These are phyloP conservation scores for Aspergillus viridinutans DNA, from an alignment of 2,329 filamentous ascomycete species.

Conservation along the genomic window DNA sequence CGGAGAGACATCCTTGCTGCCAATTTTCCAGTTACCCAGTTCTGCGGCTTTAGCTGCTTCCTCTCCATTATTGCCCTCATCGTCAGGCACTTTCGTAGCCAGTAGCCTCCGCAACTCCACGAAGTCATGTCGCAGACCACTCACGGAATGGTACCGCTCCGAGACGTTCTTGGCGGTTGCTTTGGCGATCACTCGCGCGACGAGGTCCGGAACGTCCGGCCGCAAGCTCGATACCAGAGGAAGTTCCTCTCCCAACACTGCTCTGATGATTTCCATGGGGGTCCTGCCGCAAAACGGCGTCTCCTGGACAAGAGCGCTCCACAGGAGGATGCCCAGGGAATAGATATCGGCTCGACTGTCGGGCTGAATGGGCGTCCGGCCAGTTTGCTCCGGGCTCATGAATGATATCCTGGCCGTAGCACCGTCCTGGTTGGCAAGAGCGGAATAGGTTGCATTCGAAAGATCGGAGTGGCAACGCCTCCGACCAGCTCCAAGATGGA, in stretches of 20 bases:
- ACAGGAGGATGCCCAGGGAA: conserved; percentile 83
- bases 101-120: too few species aligned
- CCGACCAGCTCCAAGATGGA: conserved; percentile 89
- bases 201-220: conserved; percentile 76
- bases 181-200: conserved; percentile 80
- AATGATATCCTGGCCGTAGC: conserved; percentile 86
- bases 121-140: conserved; percentile 37
- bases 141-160: conserved; percentile 85
- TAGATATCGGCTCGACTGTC: conserved; percentile 93
- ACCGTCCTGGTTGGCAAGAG: conserved; percentile 74
- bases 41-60: conserved; percentile 71
- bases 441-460: conserved; percentile 57
- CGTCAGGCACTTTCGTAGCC: too few species aligned
- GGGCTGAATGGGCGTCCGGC: conserved; percentile 84
- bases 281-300: conserved; percentile 74
- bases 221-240: conserved; percentile 71
- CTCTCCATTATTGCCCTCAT: conserved; percentile 47
- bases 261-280: conserved; percentile 87
- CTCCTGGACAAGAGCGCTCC: conserved; percentile 74
- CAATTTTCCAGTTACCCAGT: conserved; percentile 70
- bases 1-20: conserved; percentile 80
- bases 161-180: conserved; percentile 86
- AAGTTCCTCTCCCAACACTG: conserved; percentile 74
- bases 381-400: conserved; percentile 92
- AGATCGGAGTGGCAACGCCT: conserved; percentile 48